phyloP scores from a whole-genome alignment of 495 filamentous ascomycete species.

The Aspergillus avenaceus region DNA sequence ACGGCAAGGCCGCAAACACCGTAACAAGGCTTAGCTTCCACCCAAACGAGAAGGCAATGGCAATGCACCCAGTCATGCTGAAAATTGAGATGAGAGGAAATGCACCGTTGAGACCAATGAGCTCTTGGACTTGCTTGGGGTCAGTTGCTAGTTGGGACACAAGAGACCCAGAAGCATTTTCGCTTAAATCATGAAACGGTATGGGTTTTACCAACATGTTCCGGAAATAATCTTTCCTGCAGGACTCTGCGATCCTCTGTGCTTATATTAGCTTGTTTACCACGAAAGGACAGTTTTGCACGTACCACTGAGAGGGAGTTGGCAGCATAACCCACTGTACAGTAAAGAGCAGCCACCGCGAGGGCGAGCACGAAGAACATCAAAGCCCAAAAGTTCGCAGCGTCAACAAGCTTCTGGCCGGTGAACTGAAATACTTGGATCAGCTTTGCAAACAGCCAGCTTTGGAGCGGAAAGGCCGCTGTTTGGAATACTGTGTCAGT shows the following conservation, averaged over 20 bases:
- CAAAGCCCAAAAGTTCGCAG: conserved; percentile 59
- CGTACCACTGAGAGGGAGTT: conserved; percentile 36
- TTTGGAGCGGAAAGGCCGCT: conserved; percentile 36
- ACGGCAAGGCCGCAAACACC: conserved; percentile 50
- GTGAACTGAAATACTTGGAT: conserved; percentile 33
- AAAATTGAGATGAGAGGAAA: conserved; percentile 38
- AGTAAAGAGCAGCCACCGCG: conserved; percentile 48
- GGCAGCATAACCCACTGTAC: conserved; percentile 48
- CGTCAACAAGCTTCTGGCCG: conserved; percentile 20
- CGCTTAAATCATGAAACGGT: conserved; percentile 52
- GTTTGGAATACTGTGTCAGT: conserved; percentile 52
- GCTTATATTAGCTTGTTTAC: conserved; percentile 7
- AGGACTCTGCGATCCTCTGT: conserved; percentile 46
- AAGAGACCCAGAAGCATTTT: conserved; percentile 46
- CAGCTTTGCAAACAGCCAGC: conserved; percentile 31
- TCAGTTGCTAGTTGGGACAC: conserved; percentile 52
- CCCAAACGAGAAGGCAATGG: conserved; percentile 53
- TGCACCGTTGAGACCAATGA: conserved; percentile 45
- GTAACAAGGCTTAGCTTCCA: conserved; percentile 61
- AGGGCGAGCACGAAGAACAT: conserved; percentile 61
- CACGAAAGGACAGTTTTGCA: neutral
- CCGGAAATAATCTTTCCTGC: conserved; percentile 56
- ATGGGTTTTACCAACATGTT: conserved; percentile 54
- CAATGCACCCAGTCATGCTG: conserved; percentile 50
- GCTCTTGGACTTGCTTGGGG: conserved; percentile 58